Evolutionary conservation across 768 basidiomycete species (phyloP).

Genomic region (Panaeolus papilionaceus): DNA sequence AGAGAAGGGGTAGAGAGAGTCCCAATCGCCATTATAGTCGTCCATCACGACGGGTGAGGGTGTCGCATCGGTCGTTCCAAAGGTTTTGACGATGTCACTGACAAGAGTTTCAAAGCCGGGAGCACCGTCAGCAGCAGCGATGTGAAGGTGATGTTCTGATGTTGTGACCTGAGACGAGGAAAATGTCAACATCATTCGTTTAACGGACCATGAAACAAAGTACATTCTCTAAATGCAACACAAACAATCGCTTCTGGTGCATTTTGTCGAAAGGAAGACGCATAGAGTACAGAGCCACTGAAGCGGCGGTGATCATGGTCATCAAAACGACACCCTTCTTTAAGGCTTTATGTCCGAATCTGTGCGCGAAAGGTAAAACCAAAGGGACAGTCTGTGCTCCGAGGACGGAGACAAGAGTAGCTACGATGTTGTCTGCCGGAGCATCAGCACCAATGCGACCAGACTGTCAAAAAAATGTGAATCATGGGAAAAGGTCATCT

Average conservation of each 20-base stretch:
- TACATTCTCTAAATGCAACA: constrained; percentile 88
- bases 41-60: constrained; percentile 65
- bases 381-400: constrained; percentile 66
- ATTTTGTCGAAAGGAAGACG: constrained; percentile 74
- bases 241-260: constrained; percentile 89
- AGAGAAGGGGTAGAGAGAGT: constrained; percentile 82
- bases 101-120: constrained; percentile 76
- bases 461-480: constrained; percentile 57
- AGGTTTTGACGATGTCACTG: constrained; percentile 60
- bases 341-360: constrained; percentile 56
- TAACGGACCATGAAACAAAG: constrained; percentile 28
- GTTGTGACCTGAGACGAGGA: constrained; percentile 63
- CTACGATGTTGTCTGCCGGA: constrained; percentile 90
- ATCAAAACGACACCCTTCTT: constrained; percentile 49
- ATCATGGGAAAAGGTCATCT: background rate
- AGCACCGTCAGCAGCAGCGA: constrained; percentile 84
- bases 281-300: constrained; percentile 67
- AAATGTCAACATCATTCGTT: background rate
- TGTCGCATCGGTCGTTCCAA: constrained; percentile 51
- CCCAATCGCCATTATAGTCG: constrained; percentile 88
- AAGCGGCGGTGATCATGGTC: constrained; percentile 49
- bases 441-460: constrained; percentile 84
- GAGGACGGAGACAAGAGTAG: constrained; percentile 68
- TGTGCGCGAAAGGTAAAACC: constrained; percentile 73
- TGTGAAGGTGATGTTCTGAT: constrained; percentile 74